Evolutionary conservation across 768 basidiomycete genomes (phyloP).

Genomic region (Trametes cubensis): DNA sequence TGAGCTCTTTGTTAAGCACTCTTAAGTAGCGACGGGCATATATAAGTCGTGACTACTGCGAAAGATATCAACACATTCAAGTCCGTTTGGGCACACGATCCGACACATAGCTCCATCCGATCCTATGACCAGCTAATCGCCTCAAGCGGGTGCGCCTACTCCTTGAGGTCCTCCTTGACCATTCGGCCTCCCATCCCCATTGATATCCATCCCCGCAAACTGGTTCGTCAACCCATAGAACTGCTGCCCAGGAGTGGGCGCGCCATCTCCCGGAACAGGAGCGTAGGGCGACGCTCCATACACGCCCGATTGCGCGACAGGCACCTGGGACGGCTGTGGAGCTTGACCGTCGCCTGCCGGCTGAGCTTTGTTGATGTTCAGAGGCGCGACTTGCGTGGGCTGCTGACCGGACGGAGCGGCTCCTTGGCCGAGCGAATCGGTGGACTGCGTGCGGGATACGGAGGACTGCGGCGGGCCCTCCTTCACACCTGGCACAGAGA

Average conservation of each 20-base stretch:
- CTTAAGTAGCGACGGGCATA: no score
- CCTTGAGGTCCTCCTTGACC: conserved; percentile 25
- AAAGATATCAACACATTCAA: no score
- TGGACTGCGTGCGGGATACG: conserved; percentile 17
- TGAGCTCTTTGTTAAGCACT: no score
- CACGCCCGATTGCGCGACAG: conserved; percentile 4
- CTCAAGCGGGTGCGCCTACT: conserved; percentile 32
- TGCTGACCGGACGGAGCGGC: not conserved
- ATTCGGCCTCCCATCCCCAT: conserved; percentile 21
- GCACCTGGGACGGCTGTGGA: conserved; percentile 3
- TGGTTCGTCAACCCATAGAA: conserved; percentile 30
- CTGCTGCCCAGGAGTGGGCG: conserved; percentile 13
- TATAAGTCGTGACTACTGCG: no score
- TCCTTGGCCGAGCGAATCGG: not conserved
- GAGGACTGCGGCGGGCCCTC: conserved; percentile 35
- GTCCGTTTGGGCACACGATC: no score
- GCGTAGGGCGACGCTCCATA: conserved; percentile 32
- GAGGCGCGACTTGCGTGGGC: conserved; percentile 4
- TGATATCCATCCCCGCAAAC: conserved; percentile 30
- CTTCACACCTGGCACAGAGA: conserved; percentile 75
- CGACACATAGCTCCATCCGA: not conserved
- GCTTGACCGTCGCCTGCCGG: conserved; percentile 13
- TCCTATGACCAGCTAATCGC: not conserved
- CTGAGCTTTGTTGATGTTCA: conserved; percentile 19
- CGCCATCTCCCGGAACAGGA: conserved; percentile 13